Percentiles rank a stretch among this genome's conserved stretches.
phyloP scores from a whole-genome alignment of 768 basidiomycete genomes.

The Phylloporus rhodoxanthus region DNA sequence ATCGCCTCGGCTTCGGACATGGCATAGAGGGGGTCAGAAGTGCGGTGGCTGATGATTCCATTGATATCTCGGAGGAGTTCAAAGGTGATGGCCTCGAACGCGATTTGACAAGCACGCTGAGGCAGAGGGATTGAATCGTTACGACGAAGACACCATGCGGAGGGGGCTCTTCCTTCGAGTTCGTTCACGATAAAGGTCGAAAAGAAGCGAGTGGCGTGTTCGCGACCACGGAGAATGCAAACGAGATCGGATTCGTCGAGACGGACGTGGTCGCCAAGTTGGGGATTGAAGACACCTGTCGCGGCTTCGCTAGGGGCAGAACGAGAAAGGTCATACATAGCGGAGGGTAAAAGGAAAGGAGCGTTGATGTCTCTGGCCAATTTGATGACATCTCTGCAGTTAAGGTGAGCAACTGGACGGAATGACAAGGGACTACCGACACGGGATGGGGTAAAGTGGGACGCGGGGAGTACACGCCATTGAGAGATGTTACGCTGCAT shows the following conservation, averaged over 20 bases:
- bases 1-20: conserved; percentile 63
- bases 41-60: conserved; percentile 58
- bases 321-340: conserved; percentile 77
- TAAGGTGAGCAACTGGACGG: conserved; percentile 1
- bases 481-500: conserved; percentile 42
- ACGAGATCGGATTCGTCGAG: conserved; percentile 50
- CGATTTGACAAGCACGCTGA: conserved; percentile 58
- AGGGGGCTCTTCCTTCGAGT: conserved; percentile 58
- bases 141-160: conserved; percentile 44
- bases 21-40: conserved; percentile 65
- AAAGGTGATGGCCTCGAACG: conserved; percentile 70
- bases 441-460: conserved; percentile 59
- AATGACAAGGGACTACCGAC: conserved; percentile 35
- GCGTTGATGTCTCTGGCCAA: conserved; percentile 54
- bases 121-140: conserved; percentile 40
- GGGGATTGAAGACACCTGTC: conserved; percentile 41
- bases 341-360: conserved; percentile 59
- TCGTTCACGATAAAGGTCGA: conserved; percentile 74
- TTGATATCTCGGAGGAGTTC: conserved; percentile 71
- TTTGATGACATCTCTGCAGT: conserved; percentile 55
- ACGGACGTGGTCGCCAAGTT: conserved; percentile 35
- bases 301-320: conserved; percentile 57
- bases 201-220: conserved; percentile 66
- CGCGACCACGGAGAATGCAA: conserved; percentile 59
- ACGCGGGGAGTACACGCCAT: conserved; percentile 54